Evolutionary conservation across 2,329 filamentous ascomycete species (phyloP).

Genomic region (Berkeleyomyces basicola): DNA sequence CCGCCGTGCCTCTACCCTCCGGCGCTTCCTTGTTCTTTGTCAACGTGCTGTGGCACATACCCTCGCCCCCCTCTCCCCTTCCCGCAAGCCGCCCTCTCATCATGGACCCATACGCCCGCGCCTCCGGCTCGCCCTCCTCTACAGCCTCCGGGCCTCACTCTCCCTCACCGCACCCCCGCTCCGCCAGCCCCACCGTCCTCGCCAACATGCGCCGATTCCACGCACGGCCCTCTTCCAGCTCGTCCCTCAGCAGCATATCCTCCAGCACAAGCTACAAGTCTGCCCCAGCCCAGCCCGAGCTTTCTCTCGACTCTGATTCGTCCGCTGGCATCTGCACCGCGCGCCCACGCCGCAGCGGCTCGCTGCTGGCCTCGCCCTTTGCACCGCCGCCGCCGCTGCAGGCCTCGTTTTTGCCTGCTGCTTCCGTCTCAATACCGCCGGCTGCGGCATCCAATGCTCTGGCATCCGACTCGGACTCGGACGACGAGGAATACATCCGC

Average conservation of each 20-base stretch:
- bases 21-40: not conserved
- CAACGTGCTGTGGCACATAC: not conserved
- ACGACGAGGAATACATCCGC: conserved; percentile 13
- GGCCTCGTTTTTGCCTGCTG: not conserved
- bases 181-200: conserved; percentile 8
- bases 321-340: not conserved
- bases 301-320: not conserved
- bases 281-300: conserved; percentile 1
- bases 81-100: not conserved
- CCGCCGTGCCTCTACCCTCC: not conserved
- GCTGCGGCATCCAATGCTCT: not conserved
- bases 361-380: not conserved
- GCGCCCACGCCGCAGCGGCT: not conserved
- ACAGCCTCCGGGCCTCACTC: not conserved
- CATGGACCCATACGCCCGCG: conserved; percentile 3
- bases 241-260: not conserved
- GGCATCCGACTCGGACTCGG: not conserved
- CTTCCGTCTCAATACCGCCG: not conserved
- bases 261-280: conserved; percentile 9
- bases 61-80: not conserved
- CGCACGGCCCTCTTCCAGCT: conserved; percentile 3
- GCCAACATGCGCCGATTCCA: conserved; percentile 6
- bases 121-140: conserved; percentile 1
- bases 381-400: not conserved
- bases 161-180: conserved; percentile 4